These are phyloP conservation scores for Ogataea pilisensis DNA, from an alignment of 805 yeast species.

Conservation along the genomic window DNA sequence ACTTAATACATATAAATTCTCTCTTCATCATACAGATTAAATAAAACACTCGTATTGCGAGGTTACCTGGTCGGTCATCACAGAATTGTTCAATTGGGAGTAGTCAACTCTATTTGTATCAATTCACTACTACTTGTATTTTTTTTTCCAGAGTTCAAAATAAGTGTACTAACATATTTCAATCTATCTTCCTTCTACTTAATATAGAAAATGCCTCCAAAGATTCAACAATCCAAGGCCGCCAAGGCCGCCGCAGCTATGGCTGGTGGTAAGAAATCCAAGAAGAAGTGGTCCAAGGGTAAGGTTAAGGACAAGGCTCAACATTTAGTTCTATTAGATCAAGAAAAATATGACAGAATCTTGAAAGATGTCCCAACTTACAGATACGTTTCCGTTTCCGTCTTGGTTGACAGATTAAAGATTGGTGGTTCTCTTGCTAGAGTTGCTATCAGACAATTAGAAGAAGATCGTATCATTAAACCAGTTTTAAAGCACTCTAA, in stretches of 20 bases:
- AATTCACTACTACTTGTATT: too few relatives aligned
- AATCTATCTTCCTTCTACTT: background rate
- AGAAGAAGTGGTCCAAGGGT: slow-evolving; percentile 99
- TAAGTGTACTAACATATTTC: slow-evolving; percentile 19
- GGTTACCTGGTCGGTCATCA: too few relatives aligned
- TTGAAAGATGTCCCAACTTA: slow-evolving; percentile 98
- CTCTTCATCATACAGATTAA: too few relatives aligned
- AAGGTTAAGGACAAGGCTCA: slow-evolving; percentile 99
- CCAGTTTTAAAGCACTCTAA: slow-evolving; percentile 92
- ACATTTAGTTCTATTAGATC: slow-evolving; percentile 95
- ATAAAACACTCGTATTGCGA: too few relatives aligned
- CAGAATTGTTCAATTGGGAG: too few relatives aligned
- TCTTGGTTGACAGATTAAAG: slow-evolving; percentile 98
- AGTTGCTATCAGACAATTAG: slow-evolving; percentile 94
- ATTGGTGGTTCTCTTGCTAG: slow-evolving; percentile 99
- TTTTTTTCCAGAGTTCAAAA: too few relatives aligned
- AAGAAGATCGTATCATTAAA: slow-evolving; percentile 90
- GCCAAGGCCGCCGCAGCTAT: slow-evolving; percentile 99
- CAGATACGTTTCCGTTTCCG: slow-evolving; percentile 97
- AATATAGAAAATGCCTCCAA: slow-evolving; percentile 84
- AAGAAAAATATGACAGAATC: slow-evolving; percentile 98
- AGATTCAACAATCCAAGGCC: slow-evolving; percentile 98
- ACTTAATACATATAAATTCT: too few relatives aligned
- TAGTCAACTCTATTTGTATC: too few relatives aligned
- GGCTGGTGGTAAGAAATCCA: slow-evolving; percentile 99